phyloP scores from a whole-genome alignment of 1,284 basidiomycete genomes.

The Trichosporon sp. region DNA sequence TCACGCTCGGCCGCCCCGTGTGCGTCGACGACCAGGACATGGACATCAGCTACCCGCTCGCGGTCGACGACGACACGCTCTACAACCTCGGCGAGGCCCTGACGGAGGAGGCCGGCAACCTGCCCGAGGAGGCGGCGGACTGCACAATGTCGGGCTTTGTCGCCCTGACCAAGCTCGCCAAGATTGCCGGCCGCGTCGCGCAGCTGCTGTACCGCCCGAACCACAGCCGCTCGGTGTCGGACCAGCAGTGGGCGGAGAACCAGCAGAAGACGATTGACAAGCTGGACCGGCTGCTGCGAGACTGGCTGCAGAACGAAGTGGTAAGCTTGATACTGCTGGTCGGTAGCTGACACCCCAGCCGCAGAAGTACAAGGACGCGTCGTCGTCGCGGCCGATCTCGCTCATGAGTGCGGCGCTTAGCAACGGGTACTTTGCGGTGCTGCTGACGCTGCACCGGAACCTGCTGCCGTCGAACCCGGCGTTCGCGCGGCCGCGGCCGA shows the following conservation, averaged over 20 bases:
- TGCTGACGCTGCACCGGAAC: slow-evolving; percentile 83
- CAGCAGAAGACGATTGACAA: slow-evolving; percentile 69
- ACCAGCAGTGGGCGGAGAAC: slow-evolving; percentile 66
- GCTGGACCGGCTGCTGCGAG: slow-evolving; percentile 66
- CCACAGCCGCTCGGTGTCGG: slow-evolving; percentile 44
- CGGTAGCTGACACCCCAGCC: slow-evolving; percentile 51
- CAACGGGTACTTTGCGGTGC: slow-evolving; percentile 82
- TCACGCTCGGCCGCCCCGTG: slow-evolving; percentile 65
- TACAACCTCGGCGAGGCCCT: slow-evolving; percentile 44
- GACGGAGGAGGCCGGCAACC: slow-evolving; percentile 44
- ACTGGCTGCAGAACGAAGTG: slow-evolving; percentile 68
- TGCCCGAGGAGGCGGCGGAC: slow-evolving; percentile 50
- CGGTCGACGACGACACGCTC: slow-evolving; percentile 72
- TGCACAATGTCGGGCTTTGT: slow-evolving; percentile 68
- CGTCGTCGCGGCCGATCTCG: slow-evolving; percentile 35
- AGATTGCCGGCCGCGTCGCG: slow-evolving; percentile 71
- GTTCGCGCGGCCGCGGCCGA: slow-evolving; percentile 41
- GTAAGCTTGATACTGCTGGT: slow-evolving; percentile 21
- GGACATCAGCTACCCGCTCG: slow-evolving; percentile 62
- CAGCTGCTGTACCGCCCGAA: slow-evolving; percentile 44
- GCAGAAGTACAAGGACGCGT: slow-evolving; percentile 58
- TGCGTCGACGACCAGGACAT: slow-evolving; percentile 52
- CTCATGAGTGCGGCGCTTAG: slow-evolving; percentile 76
- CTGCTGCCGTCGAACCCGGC: slow-evolving; percentile 56
- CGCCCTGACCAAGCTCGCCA: slow-evolving; percentile 68